These are phyloP conservation scores for Begonia peltatifolia DNA, from an alignment of 306 rosid species.

Conservation along the genomic window DNA sequence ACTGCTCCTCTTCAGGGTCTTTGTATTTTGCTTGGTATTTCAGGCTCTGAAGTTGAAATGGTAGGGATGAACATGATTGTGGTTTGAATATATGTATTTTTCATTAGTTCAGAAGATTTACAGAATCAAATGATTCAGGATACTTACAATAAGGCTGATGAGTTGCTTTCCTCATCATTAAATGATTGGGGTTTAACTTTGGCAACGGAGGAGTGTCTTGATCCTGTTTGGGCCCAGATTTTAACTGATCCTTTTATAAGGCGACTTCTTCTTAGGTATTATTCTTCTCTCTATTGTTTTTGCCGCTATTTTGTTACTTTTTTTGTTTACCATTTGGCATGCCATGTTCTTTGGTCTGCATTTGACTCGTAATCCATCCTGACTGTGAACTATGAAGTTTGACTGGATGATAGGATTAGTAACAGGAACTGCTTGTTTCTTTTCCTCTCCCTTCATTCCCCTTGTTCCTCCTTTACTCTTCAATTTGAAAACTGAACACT, in stretches of 20 bases:
- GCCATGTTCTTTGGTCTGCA: no score
- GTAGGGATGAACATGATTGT: conserved; percentile 22
- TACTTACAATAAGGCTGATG: conserved; percentile 55
- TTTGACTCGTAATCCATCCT: no score
- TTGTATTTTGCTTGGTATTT: conserved; percentile 60
- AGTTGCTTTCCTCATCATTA: conserved; percentile 43
- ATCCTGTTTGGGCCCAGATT: conserved; percentile 79
- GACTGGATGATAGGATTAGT: no score
- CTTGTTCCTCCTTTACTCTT: no score
- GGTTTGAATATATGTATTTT: conserved; percentile 6
- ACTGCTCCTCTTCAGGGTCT: conserved; percentile 89
- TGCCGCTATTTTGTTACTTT: background rate
- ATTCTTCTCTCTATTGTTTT: background rate
- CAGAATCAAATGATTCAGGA: conserved; percentile 36
- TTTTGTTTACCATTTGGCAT: no score
- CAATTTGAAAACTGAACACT: no score
- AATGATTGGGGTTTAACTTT: conserved; percentile 58
- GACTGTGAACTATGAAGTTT: no score
- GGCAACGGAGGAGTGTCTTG: conserved; percentile 43
- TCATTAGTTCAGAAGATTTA: conserved; percentile 1
- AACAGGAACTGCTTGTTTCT: no score
- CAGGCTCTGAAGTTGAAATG: conserved; percentile 58
- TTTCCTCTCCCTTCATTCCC: no score
- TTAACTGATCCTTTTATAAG: conserved; percentile 78
- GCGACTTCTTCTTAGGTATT: conserved; percentile 78